These are phyloP conservation scores for Claviceps digitariae DNA, from an alignment of 2,329 filamentous ascomycete genomes.

Conservation along the genomic window DNA sequence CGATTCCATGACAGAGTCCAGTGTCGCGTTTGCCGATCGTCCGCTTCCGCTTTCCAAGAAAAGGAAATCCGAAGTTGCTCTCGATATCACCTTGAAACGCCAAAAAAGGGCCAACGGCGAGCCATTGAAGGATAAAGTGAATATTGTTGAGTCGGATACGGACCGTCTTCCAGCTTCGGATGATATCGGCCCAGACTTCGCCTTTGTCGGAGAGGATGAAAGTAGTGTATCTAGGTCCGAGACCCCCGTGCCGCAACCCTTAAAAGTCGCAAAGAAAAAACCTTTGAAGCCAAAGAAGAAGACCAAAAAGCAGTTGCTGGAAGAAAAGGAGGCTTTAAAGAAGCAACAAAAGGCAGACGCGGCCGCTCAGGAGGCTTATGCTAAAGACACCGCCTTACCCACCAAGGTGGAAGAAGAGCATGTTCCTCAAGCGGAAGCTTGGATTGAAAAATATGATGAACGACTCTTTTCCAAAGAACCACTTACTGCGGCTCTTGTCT, in stretches of 20 bases:
- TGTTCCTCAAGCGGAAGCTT: slow-evolving; percentile 17
- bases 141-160: slow-evolving; percentile 36
- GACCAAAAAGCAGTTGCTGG: slow-evolving; percentile 62
- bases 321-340: slow-evolving; percentile 51
- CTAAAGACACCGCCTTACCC: slow-evolving; percentile 28
- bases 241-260: slow-evolving; percentile 26
- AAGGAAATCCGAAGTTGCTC: slow-evolving; percentile 55
- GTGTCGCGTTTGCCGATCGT: slow-evolving; percentile 49
- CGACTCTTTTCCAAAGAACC: slow-evolving; percentile 36
- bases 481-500: slow-evolving; percentile 27
- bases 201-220: slow-evolving; percentile 27
- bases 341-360: slow-evolving; percentile 36
- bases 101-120: slow-evolving; percentile 72
- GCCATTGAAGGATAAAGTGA: slow-evolving; percentile 52
- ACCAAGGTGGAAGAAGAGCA: slow-evolving; percentile 15
- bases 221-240: slow-evolving; percentile 31
- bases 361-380: slow-evolving; percentile 16
- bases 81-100: slow-evolving; percentile 60
- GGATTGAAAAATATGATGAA: slow-evolving; percentile 37
- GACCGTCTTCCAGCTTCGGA: slow-evolving; percentile 33
- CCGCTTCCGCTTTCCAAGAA: slow-evolving; percentile 43
- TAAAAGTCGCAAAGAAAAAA: slow-evolving; percentile 44
- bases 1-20: slow-evolving; percentile 58
- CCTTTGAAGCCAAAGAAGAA: slow-evolving; percentile 53
- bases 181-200: slow-evolving; percentile 35